Percentiles rank a stretch among this genome's conserved stretches.
Evolutionary conservation across 345 rosid species (phyloP).

Genomic region (Bretschneidera sinensis): DNA sequence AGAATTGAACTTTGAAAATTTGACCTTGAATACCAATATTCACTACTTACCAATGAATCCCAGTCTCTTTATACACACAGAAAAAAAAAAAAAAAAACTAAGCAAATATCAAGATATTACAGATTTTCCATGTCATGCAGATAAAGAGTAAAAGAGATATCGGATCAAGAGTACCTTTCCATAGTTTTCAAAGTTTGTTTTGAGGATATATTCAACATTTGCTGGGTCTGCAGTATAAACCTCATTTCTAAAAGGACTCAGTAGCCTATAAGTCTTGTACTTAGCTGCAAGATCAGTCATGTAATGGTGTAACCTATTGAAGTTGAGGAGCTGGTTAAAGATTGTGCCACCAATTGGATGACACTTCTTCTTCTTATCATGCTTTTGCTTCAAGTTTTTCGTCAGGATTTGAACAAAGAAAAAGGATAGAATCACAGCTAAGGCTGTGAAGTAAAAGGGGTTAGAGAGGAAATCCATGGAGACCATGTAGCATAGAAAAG

Average conservation of each 20-base stretch:
- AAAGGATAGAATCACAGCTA: constrained; percentile 16
- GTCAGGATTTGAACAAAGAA: constrained; percentile 6
- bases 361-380: constrained; percentile 19
- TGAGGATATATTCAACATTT: constrained; percentile 46
- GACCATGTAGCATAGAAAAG: background rate
- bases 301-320: constrained; percentile 54
- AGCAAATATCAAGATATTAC: no score
- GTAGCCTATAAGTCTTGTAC: constrained; percentile 44
- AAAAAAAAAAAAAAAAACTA: no score
- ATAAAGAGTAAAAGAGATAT: no score
- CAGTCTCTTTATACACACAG: no score
- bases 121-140: no score
- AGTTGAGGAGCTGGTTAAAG: constrained; percentile 55
- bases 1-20: no score
- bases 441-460: constrained; percentile 13
- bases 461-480: constrained; percentile 11
- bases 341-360: constrained; percentile 55
- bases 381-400: constrained; percentile 1
- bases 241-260: constrained; percentile 41
- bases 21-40: no score
- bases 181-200: constrained; percentile 41
- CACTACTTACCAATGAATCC: no score
- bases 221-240: constrained; percentile 42
- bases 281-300: constrained; percentile 47
- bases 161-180: constrained; percentile 31